Conservation (phyloP, 768 basidiomycete species). For the Neoboletus subvelutipes region DNA sequence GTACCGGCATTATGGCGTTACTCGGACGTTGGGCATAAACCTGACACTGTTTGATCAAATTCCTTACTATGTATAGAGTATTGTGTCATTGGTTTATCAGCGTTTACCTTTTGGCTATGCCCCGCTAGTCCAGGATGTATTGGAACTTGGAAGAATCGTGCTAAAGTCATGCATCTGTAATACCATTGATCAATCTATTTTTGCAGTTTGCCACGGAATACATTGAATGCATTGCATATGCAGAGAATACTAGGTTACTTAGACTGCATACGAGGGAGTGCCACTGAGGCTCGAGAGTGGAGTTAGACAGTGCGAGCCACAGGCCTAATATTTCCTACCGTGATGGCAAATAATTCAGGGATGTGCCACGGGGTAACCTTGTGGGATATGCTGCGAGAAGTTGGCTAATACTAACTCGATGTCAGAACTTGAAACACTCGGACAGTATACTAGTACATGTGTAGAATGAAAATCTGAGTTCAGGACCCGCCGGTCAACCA, state of each 20-base stretch:
- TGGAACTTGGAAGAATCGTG: not conserved
- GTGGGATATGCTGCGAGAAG: not conserved
- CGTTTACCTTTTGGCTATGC: not conserved
- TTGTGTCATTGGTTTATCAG: not conserved
- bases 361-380: too few species aligned
- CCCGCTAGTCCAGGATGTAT: not conserved
- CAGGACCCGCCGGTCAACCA: not conserved
- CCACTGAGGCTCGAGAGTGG: too few species aligned
- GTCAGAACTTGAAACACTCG: not conserved
- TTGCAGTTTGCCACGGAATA: not conserved
- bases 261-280: too few species aligned
- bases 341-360: too few species aligned
- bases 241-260: not conserved
- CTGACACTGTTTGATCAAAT: not conserved
- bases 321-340: not conserved
- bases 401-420: not conserved
- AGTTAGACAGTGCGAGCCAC: not conserved
- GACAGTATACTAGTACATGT: not conserved
- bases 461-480: not conserved
- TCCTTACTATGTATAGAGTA: not conserved
- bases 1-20: constrained; percentile 87
- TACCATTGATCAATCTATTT: not conserved
- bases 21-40: constrained; percentile 84
- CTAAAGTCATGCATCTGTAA: not conserved
- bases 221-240: not conserved